A percentile compares a stretch with the other conserved stretches of the same genome.
phyloP scores from a whole-genome alignment of 2,329 filamentous ascomycete genomes.

The Clonostachys solani region DNA sequence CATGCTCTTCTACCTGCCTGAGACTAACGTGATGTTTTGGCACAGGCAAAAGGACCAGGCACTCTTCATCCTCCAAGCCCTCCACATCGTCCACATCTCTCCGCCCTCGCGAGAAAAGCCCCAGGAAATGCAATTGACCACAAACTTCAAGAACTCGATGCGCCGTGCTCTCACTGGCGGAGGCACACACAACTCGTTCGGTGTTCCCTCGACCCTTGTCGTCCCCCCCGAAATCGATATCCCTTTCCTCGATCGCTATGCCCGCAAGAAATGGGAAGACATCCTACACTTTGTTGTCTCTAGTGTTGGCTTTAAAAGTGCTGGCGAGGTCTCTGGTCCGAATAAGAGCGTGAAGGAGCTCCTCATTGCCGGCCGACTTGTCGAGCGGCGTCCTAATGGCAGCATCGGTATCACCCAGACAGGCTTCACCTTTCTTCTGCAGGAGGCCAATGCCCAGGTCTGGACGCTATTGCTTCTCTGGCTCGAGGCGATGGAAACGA shows the following conservation, averaged over 20 bases:
- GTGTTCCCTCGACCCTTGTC: slow-evolving; percentile 70
- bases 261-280: slow-evolving; percentile 87
- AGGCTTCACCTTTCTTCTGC: slow-evolving; percentile 90
- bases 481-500: slow-evolving; percentile 72
- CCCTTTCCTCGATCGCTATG: slow-evolving; percentile 76
- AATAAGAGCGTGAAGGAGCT: slow-evolving; percentile 81
- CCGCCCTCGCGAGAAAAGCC: slow-evolving; percentile 56
- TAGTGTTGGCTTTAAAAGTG: slow-evolving; percentile 53
- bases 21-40: not conserved
- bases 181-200: slow-evolving; percentile 83
- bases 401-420: slow-evolving; percentile 83
- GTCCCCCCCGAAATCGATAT: slow-evolving; percentile 62
- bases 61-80: slow-evolving; percentile 71
- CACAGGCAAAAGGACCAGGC: slow-evolving; percentile 76
- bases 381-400: slow-evolving; percentile 59
- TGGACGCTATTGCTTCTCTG: slow-evolving; percentile 95
- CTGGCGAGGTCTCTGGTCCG: slow-evolving; percentile 45
- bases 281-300: slow-evolving; percentile 95
- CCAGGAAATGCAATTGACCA: slow-evolving; percentile 71
- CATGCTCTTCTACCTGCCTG: not conserved
- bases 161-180: slow-evolving; percentile 84
- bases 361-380: slow-evolving; percentile 74
- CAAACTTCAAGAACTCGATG: slow-evolving; percentile 79
- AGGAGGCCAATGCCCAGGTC: slow-evolving; percentile 94
- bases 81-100: slow-evolving; percentile 79